Base-by-base conservation (phyloP, 345 rosid genomes). In the Turnera subulata region DNA sequence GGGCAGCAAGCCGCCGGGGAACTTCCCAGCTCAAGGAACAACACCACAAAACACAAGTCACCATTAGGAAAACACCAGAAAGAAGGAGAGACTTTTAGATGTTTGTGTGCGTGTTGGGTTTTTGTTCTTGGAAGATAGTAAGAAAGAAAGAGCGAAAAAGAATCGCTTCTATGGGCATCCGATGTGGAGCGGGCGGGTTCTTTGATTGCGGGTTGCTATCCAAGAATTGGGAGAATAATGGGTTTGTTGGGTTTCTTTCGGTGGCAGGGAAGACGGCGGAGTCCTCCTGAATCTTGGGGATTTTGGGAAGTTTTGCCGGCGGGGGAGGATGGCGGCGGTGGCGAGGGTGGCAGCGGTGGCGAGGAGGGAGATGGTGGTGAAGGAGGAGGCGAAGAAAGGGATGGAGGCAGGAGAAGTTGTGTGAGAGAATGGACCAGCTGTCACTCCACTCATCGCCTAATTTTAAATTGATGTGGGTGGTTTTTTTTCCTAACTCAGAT, bases 151-250 rank as follows among this genome's bases (percentile, higher is more conserved):
- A n/a, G n/a, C n/a, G n/a, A n/a, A n/a, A 20, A 14, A 11, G 13
- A n/a, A 49, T 49, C 29, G 26, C 53, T 12, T 49, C 53, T 11
- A 24, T 14, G 53, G 53, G 53, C 6, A 23, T 49, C 22, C 53
- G 53, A 1, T 22, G 24, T 1, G 53, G 25, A 49, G 53, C 29
- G n/a, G 22, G 15, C 7, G 14, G 33, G 12, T 22, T 49, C 15
- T 42, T 42, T 10, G n/a, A 42, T 21, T 14, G 17, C n/a, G n/a
- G 32, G 4, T 24, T 23, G n/a, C n/a, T 21, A 5, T 22, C 13
- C n/a, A 14, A 14, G 16, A 22, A 20, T 15, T 16, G n/a, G 45
- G 21, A 48, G 52, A 23, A 49, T n/a, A n/a, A n/a, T 8, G 51
- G 23, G 11, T 21, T 10, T 21, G 6, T 47, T 11, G 13, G 26